Evolutionary conservation across 768 basidiomycete genomes (phyloP), one percentile per base, ranked within the genome.

Genomic region (Lactifluus piperatus): DNA sequence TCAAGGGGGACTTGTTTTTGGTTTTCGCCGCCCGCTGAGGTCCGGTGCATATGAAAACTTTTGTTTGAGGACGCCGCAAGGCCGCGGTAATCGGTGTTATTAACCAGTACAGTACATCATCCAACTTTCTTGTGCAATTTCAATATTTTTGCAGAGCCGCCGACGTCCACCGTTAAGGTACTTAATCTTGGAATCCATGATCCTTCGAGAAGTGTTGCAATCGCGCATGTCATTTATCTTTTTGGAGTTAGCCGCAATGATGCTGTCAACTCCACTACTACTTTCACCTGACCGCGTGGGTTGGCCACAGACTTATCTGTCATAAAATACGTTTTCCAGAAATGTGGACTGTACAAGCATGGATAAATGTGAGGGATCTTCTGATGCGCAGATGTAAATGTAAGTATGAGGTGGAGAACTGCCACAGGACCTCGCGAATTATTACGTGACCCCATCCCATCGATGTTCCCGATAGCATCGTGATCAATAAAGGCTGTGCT

Each of bases 191-290:
- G 58, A 60, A 60, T 50, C 24, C 18, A 39, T 49, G 54, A 56
- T 60, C 54, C 53, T 60, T 60, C 59, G 54, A 60, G 59, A 60
- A 60, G 59, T 50, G 32, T 27, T 30, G 57, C 27, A 27, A 46
- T 46, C 45, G 54, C 58, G 47, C 58, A 39, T 60, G 56, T 49
- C 59, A 60, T 60, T 60, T 60, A 60, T 60, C 59, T 60, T 60
- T 55, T 60, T 60, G 59, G 59, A 60, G 59, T 55, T 60, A 60
- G 59, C 54, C 54, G 39, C 54, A 60, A n/a, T 60, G 54, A 60
- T 56, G 54, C 59, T 60, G 59, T 60, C 59, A 60, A 51, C 58
- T 51, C 54, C 48, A 55, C 59, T 54, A n/a, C 49, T 46, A 24
- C 22, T 24, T 44, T 20, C 4, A 56, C 10, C 11, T 29, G 11